Evolutionary conservation across 495 filamentous ascomycete species (phyloP), one percentile per base, ranked within the genome.

Genomic region (Bacidia rubella): DNA sequence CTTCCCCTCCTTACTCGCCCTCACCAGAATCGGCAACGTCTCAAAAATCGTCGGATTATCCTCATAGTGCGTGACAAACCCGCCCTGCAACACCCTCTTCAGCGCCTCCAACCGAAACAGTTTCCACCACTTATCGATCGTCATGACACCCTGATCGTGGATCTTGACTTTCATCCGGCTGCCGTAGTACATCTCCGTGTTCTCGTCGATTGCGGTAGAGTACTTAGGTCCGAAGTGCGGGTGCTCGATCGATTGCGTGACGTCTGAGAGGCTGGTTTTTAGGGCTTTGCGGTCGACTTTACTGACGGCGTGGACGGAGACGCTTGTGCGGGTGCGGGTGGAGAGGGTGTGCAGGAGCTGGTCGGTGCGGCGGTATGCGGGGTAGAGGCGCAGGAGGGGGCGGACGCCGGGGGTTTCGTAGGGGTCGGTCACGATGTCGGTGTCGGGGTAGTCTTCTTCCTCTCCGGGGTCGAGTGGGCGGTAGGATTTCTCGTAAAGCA

Each of bases 61-160:
- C 66, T 85, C 71, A 65, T 83, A 94, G 66, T 97, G 90, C 35
- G 74, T 75, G 20, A 81, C 66, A 47, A 96, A 88, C 0, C 90
- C 90, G 12, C 85, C 82, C 54, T 85, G 82, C 39, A 96, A 67
- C 10, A 90, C 64, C n/a, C 82, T 72, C 62, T 84, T 81, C 29
- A 97, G 71, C 40, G 80, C 77, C 53, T 87, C 79, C 45, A 93
- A 66, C 22, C 88, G 76, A 57, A 85, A 74, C 57, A 90, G 75
- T 58, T 95, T 90, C 76, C 86, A 92, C 90, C 90, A 97, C 38
- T 77, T 80, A 60, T 96, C 86, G 51, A 97, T 88, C 53, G 75
- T 75, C 73, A 95, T 79, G 38, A 80, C 72, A 4, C 83, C 80
- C 53, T 78, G 76, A 23, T 77, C 75, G 53, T 86, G 79, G 29